Conservation (phyloP, 2,329 filamentous ascomycete genomes). For the Nannizziopsis barbatae region DNA sequence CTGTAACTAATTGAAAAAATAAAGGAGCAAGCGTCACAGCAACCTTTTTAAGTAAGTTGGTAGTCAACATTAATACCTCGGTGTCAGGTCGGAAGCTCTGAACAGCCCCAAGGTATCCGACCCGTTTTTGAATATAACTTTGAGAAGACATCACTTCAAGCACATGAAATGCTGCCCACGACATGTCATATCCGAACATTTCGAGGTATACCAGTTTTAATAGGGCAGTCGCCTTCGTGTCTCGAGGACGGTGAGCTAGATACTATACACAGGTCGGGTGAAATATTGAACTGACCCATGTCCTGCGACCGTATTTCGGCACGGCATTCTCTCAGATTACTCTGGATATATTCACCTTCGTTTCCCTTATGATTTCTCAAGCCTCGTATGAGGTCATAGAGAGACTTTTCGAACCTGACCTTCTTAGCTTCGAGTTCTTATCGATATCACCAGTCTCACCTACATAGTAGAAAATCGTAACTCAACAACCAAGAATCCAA, state of each 20-base stretch:
- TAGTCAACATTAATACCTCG: constrained; percentile 93
- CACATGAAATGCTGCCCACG: constrained; percentile 96
- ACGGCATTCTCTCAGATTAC: constrained; percentile 88
- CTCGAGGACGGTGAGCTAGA: constrained; percentile 34
- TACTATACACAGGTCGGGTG: not conserved
- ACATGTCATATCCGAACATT: constrained; percentile 99
- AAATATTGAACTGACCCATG: constrained; percentile 54
- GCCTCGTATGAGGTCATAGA: constrained; percentile 96
- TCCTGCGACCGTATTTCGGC: constrained; percentile 84
- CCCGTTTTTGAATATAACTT: constrained; percentile 89
- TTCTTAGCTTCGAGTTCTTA: too few relatives aligned
- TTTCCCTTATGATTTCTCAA: constrained; percentile 90
- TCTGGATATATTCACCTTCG: constrained; percentile 90
- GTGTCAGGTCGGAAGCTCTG: constrained; percentile 94
- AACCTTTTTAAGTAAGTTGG: constrained; percentile 90
- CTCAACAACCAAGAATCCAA: too few relatives aligned
- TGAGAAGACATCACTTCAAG: constrained; percentile 96
- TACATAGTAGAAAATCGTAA: too few relatives aligned
- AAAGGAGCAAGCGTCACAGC: not conserved
- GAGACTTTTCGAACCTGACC: constrained; percentile 91
- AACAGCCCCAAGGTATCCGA: constrained; percentile 87
- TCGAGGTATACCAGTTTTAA: constrained; percentile 95
- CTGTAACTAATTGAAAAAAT: not conserved
- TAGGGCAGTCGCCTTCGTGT: constrained; percentile 90
- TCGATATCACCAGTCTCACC: too few relatives aligned